Percentiles rank a stretch among this genome's conserved stretches.
These are phyloP conservation scores for Aspergillus nanangensis DNA, from an alignment of 495 filamentous ascomycete genomes.

Conservation along the genomic window DNA sequence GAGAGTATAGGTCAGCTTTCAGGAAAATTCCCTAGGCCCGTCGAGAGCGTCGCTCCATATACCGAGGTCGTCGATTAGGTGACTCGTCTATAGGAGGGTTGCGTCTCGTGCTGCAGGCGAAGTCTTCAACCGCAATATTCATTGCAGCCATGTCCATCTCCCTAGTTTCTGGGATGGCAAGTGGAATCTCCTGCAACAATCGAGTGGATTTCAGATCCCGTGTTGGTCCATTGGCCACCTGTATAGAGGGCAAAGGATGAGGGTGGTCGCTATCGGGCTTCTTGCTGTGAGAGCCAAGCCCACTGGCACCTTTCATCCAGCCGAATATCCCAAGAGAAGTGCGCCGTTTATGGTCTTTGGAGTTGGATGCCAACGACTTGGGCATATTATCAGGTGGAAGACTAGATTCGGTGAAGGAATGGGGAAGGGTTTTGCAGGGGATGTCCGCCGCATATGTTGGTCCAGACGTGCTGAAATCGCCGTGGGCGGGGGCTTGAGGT, in stretches of 20 bases:
- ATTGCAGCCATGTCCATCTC: constrained; percentile 5
- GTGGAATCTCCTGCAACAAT: constrained; percentile 8
- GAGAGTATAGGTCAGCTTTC: no score
- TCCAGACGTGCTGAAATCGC: constrained; percentile 4
- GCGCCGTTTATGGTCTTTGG: constrained; percentile 33
- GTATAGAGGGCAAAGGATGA: constrained; percentile 8
- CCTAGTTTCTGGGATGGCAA: constrained; percentile 14
- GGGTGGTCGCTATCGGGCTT: constrained; percentile 13
- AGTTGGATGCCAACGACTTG: constrained; percentile 23
- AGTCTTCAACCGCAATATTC: constrained; percentile 14
- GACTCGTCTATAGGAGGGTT: constrained; percentile 16
- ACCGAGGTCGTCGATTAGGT: constrained; percentile 28
- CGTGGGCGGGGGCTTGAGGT: constrained; percentile 8
- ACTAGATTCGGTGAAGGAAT: constrained; percentile 26
- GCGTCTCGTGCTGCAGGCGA: constrained; percentile 11
- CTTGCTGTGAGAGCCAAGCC: constrained; percentile 22
- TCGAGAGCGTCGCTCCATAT: constrained; percentile 34
- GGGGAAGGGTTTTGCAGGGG: constrained; percentile 16
- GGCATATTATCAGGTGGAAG: constrained; percentile 16
- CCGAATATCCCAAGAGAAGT: constrained; percentile 38
- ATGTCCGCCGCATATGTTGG: constrained; percentile 12
- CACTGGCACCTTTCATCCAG: constrained; percentile 40
- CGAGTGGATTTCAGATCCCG: constrained; percentile 6
- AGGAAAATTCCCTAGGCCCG: constrained; percentile 17
- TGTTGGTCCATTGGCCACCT: not conserved